These are phyloP conservation scores for Volvox carteri DNA, from an alignment of 163 green algal genomes.

Conservation along the genomic window DNA sequence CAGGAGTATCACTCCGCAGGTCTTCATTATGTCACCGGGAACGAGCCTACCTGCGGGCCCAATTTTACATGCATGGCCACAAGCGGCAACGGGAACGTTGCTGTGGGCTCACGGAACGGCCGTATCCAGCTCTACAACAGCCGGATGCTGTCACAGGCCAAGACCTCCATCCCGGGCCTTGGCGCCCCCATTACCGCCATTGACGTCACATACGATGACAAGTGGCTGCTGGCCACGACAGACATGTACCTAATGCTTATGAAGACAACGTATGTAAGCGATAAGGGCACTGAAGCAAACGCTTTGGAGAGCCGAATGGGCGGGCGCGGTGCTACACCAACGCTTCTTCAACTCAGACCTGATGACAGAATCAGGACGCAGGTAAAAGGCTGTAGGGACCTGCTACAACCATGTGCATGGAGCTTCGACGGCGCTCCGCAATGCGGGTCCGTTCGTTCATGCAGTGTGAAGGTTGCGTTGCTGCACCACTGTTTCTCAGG, in stretches of 20 bases:
- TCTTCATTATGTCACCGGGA: conserved; percentile 81
- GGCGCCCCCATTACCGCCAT: conserved; percentile 91
- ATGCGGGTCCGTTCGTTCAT: no score
- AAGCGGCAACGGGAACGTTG: conserved; percentile 92
- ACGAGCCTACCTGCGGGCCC: conserved; percentile 90
- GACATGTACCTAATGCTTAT: conserved; percentile 95
- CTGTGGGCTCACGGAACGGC: conserved; percentile 91
- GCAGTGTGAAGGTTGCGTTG: no score
- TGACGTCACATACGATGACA: conserved; percentile 95
- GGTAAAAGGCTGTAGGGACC: no score
- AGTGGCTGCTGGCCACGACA: conserved; percentile 95
- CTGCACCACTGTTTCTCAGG: no score
- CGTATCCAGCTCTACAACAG: conserved; percentile 93
- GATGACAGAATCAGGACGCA: conserved; percentile 76
- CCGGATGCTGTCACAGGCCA: conserved; percentile 81
- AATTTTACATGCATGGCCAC: conserved; percentile 98
- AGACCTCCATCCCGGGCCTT: conserved; percentile 91
- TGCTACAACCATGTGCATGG: no score
- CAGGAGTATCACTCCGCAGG: conserved; percentile 68
- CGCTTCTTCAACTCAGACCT: conserved; percentile 90
- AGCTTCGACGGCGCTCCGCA: no score
- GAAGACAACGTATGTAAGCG: conserved; percentile 75
- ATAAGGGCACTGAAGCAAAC: conserved; percentile 77
- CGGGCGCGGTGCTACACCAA: conserved; percentile 78
- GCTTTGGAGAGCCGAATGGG: conserved; percentile 89